phyloP scores from a whole-genome alignment of 805 yeast genomes.

The Yarrowia alimentaria region DNA sequence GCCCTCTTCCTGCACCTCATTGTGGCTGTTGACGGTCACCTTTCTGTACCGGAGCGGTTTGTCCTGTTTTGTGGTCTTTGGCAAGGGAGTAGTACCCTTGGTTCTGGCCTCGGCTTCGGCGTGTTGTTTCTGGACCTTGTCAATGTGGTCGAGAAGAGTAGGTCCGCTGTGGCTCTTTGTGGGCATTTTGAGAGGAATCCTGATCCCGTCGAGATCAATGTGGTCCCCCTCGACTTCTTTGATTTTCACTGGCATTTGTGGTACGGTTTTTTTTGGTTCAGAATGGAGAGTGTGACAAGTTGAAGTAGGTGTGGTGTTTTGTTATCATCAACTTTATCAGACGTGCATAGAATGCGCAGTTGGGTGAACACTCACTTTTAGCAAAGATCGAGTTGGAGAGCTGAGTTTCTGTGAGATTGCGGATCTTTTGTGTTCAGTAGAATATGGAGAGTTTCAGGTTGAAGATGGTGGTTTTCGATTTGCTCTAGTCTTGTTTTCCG shows the following conservation, averaged over 20 bases:
- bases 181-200: slow-evolving; percentile 12
- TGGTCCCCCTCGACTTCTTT: slow-evolving; percentile 18
- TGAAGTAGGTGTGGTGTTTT: no score
- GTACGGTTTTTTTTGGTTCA: no score
- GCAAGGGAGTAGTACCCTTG: slow-evolving; percentile 1
- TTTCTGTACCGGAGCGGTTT: slow-evolving; percentile 17
- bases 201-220: slow-evolving; percentile 20
- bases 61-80: background rate
- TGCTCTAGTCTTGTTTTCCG: no score
- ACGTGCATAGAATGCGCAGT: no score
- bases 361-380: no score
- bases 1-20: background rate
- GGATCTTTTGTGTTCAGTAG: no score
- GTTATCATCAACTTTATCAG: no score
- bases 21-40: background rate
- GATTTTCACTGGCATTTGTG: slow-evolving; percentile 12
- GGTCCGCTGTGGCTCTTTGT: slow-evolving; percentile 1
- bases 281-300: no score
- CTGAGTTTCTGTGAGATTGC: no score
- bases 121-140: slow-evolving; percentile 10
- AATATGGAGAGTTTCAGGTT: no score
- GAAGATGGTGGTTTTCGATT: no score
- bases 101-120: background rate
- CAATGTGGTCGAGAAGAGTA: slow-evolving; percentile 13
- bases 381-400: no score